A percentile compares a stretch with the other conserved stretches of the same genome.
Conservation (phyloP, 495 filamentous ascomycete species). For the Penicillium simplicissimum region DNA sequence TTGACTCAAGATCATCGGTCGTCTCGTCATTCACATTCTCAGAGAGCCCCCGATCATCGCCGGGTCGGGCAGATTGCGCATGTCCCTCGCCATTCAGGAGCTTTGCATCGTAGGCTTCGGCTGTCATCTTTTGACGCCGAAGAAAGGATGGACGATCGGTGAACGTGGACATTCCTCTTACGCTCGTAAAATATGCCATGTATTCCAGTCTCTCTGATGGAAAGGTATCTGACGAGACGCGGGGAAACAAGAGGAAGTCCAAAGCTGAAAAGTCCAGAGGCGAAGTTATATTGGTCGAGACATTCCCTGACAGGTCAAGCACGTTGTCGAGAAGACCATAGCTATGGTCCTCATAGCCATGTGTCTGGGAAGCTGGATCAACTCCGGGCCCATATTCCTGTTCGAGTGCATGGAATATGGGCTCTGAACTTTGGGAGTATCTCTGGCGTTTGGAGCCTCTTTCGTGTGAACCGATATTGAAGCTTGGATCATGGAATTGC, state of each 20-base stretch:
- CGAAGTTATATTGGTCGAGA: conserved; percentile 4
- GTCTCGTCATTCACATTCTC: too few species aligned
- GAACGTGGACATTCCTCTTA: conserved; percentile 27
- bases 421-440: neutral
- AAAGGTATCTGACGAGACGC: conserved; percentile 14
- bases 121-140: conserved; percentile 19
- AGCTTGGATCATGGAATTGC: neutral
- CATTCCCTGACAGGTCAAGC: neutral
- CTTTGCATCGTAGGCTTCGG: conserved; percentile 10
- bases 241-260: conserved; percentile 23
- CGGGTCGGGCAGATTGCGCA: neutral
- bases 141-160: conserved; percentile 22
- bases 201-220: conserved; percentile 27
- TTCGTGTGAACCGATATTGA: neutral
- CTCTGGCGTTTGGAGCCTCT: neutral
- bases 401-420: neutral
- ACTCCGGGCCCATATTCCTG: neutral
- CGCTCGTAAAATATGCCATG: conserved; percentile 30
- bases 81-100: neutral
- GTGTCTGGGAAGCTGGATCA: neutral
- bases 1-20: conserved; percentile 9
- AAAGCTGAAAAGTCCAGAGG: conserved; percentile 22
- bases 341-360: neutral
- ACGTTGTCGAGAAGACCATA: neutral
- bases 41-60: neutral